Evolutionary conservation across 371 early-diverging fungal genomes (phyloP).

Genomic region (Syncephalastrum contaminatum): DNA sequence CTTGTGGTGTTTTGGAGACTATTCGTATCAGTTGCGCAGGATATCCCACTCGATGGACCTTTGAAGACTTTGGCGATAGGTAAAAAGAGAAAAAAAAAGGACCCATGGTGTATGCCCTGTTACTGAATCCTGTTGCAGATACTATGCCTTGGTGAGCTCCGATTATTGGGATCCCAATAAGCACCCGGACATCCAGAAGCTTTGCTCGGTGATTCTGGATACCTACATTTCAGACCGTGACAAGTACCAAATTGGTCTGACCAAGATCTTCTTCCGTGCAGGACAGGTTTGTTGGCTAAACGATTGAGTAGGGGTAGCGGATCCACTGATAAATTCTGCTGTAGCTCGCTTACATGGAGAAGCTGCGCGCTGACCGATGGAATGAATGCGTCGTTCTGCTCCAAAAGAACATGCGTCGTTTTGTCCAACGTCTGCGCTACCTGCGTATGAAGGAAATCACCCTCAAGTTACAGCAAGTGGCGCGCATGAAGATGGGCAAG

Average conservation of each 20-base stretch:
- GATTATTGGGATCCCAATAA: slow-evolving; percentile 63
- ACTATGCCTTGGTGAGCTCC: slow-evolving; percentile 83
- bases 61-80: slow-evolving; percentile 91
- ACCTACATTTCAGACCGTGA: slow-evolving; percentile 71
- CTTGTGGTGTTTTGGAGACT: slow-evolving; percentile 99
- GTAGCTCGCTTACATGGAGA: slow-evolving; percentile 87
- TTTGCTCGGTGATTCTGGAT: slow-evolving; percentile 69
- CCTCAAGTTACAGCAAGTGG: slow-evolving; percentile 57
- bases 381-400: slow-evolving; percentile 79
- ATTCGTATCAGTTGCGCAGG: slow-evolving; percentile 99
- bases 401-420: slow-evolving; percentile 87
- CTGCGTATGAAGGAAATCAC: slow-evolving; percentile 58
- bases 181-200: slow-evolving; percentile 49
- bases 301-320: background rate
- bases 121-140: slow-evolving; percentile 32
- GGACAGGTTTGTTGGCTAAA: slow-evolving; percentile 57
- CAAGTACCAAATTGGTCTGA: slow-evolving; percentile 94
- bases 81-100: background rate
- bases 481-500: slow-evolving; percentile 66
- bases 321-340: background rate
- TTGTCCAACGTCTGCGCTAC: slow-evolving; percentile 71
- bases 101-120: background rate
- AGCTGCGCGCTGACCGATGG: slow-evolving; percentile 80
- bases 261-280: slow-evolving; percentile 99
- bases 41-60: slow-evolving; percentile 93